Conservation (phyloP, 1,139 yeast genomes). For the Scheffersomyces cryptocercus region DNA sequence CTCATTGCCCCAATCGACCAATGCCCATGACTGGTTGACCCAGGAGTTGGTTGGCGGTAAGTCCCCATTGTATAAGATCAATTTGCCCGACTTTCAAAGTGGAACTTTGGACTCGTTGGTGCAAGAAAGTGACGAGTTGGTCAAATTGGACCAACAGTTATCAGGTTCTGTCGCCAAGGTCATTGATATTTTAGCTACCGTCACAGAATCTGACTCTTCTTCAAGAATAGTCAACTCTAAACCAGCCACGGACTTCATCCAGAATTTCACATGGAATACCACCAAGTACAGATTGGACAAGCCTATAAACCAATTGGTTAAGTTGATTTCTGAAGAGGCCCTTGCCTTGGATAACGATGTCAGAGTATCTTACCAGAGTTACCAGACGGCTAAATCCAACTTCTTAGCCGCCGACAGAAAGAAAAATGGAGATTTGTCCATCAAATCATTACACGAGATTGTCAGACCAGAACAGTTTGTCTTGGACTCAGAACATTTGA, state of each 20-base stretch:
- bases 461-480: constrained; percentile 86
- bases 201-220: constrained; percentile 41
- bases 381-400: constrained; percentile 80
- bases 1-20: constrained; percentile 54
- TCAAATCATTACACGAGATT: constrained; percentile 85
- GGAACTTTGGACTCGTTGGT: constrained; percentile 93
- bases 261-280: constrained; percentile 82
- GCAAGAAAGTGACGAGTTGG: constrained; percentile 85
- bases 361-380: constrained; percentile 64
- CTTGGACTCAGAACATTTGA: constrained; percentile 79
- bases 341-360: constrained; percentile 82
- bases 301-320: constrained; percentile 74
- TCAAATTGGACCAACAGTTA: constrained; percentile 77
- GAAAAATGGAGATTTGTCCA: constrained; percentile 89
- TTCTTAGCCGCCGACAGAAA: constrained; percentile 88
- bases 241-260: constrained; percentile 62
- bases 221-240: constrained; percentile 42
- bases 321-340: constrained; percentile 73
- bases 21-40: constrained; percentile 47
- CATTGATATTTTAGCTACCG: constrained; percentile 63
- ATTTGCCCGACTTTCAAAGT: constrained; percentile 86
- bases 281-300: constrained; percentile 85
- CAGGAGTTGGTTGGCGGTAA: constrained; percentile 46
- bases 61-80: constrained; percentile 44
- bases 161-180: constrained; percentile 68